Evolutionary conservation across 371 early-diverging fungal species (phyloP), one percentile per base, ranked within the genome.

Genomic region (Apophysomyces elegans): DNA sequence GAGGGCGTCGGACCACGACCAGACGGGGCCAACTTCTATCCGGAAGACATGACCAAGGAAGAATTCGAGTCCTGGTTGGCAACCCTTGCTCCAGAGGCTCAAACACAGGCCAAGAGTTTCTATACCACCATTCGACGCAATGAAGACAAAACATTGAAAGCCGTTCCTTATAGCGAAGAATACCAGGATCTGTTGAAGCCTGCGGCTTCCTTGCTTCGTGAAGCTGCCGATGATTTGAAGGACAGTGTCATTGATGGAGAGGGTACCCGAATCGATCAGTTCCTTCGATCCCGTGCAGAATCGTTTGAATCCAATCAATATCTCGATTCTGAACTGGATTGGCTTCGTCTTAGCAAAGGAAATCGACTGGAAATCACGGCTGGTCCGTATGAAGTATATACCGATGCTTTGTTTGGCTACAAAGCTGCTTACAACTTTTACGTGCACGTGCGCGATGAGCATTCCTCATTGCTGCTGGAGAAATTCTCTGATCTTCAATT

Each of bases 301-400:
- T 78, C 91, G 12, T 89, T 92, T 62, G 65, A 74, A 36, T 81
- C 77, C 70, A 92, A 93, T 68, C 74, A 85, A 7, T 93, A 93
- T 62, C 66, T 90, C 37, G 78, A 82, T 3, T 91, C 91, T 18
- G 92, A 93, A 69, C 69, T 91, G 1, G 82, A 86, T 43, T 93
- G 93, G 93, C 77, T 93, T 50, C 76, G 78, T 13, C 86, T 93
- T 67, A 85, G 80, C 65, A 84, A 85, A 43, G 75, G 70, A 12
- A 85, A 86, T 66, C 80, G 72, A 32, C 46, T 86, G 37, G 90
- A 91, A 73, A 80, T 91, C n/a, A 91, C 93, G 1, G 71, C 84
- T 12, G 92, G 92, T 32, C 93, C 93, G 21, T 93, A 93, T 64
- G 93, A 93, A 74, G 88, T 88, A 18, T 93, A 93, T 71, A 89